A percentile compares a stretch with the other conserved stretches of the same genome.
phyloP scores from a whole-genome alignment of 1,139 yeast species.

The Chernovozyma sophiae-reginae region DNA sequence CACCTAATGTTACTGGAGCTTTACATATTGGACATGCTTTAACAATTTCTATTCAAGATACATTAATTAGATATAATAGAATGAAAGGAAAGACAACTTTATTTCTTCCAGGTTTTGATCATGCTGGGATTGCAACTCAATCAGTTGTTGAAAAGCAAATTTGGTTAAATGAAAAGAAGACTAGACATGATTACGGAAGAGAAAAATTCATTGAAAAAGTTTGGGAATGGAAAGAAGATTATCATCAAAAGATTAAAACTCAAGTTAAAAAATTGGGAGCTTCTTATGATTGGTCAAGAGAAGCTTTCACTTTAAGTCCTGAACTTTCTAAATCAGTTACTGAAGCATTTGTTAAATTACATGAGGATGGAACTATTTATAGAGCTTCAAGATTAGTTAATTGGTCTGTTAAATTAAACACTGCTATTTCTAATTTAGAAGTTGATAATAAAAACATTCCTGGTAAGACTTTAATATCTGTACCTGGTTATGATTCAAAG shows the following conservation, averaged over 20 bases:
- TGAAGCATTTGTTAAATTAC: slow-evolving; percentile 87
- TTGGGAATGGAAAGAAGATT: slow-evolving; percentile 98
- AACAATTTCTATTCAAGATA: slow-evolving; percentile 91
- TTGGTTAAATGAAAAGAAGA: slow-evolving; percentile 82
- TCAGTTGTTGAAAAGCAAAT: slow-evolving; percentile 96
- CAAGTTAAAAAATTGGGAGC: slow-evolving; percentile 91
- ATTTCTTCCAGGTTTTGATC: slow-evolving; percentile 96
- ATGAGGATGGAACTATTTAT: slow-evolving; percentile 93
- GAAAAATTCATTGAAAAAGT: slow-evolving; percentile 83
- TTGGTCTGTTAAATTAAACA: slow-evolving; percentile 94
- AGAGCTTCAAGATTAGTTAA: slow-evolving; percentile 91
- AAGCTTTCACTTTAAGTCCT: slow-evolving; percentile 88
- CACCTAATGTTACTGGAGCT: slow-evolving; percentile 99
- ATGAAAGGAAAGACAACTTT: slow-evolving; percentile 96
- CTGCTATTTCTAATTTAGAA: slow-evolving; percentile 93
- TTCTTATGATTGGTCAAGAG: slow-evolving; percentile 93
- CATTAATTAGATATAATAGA: slow-evolving; percentile 89
- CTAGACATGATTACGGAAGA: slow-evolving; percentile 95
- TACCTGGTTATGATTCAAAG: slow-evolving; percentile 87
- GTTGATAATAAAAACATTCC: slow-evolving; percentile 88
- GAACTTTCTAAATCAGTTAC: slow-evolving; percentile 73
- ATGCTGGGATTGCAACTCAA: slow-evolving; percentile 98
- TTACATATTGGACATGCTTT: slow-evolving; percentile 98
- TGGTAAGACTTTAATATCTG: slow-evolving; percentile 74
- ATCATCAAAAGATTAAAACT: slow-evolving; percentile 76